Percentiles rank a stretch among this genome's conserved stretches.
Evolutionary conservation across 768 basidiomycete genomes (phyloP).

Genomic region (Cystofilobasidium capitatum): DNA sequence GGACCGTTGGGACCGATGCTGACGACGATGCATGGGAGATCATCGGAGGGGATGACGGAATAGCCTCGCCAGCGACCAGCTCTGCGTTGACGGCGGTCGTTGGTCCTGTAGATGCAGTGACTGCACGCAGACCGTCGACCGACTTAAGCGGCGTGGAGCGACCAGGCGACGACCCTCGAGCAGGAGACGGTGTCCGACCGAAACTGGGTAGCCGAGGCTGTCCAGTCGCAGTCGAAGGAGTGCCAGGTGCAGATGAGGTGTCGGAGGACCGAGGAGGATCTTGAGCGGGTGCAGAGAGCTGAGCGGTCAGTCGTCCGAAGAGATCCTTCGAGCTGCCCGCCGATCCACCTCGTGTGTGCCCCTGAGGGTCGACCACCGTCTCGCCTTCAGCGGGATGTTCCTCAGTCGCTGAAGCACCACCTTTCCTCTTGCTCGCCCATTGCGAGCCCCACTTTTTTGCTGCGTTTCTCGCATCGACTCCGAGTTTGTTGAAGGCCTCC

Average conservation of each 20-base stretch:
- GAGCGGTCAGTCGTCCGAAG: background rate
- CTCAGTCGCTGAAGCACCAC: background rate
- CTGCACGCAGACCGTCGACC: background rate
- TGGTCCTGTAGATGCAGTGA: background rate
- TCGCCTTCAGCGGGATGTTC: background rate
- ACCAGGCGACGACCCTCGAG: background rate
- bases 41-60: background rate
- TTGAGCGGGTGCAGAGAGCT: slow-evolving; percentile 2
- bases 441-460: slow-evolving; percentile 87
- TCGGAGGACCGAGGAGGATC: background rate
- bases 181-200: background rate
- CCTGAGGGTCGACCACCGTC: background rate
- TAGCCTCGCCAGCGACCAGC: background rate
- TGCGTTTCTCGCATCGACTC: slow-evolving; percentile 56
- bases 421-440: slow-evolving; percentile 48
- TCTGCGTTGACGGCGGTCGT: background rate
- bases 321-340: slow-evolving; percentile 1
- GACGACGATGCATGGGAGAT: no score
- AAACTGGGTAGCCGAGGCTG: background rate
- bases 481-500: slow-evolving; percentile 13
- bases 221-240: background rate
- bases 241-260: background rate
- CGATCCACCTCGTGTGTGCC: background rate
- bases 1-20: background rate
- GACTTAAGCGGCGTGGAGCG: background rate